These are phyloP conservation scores for Elsinoe batatas DNA, from an alignment of 2,329 filamentous ascomycete genomes.

Conservation along the genomic window DNA sequence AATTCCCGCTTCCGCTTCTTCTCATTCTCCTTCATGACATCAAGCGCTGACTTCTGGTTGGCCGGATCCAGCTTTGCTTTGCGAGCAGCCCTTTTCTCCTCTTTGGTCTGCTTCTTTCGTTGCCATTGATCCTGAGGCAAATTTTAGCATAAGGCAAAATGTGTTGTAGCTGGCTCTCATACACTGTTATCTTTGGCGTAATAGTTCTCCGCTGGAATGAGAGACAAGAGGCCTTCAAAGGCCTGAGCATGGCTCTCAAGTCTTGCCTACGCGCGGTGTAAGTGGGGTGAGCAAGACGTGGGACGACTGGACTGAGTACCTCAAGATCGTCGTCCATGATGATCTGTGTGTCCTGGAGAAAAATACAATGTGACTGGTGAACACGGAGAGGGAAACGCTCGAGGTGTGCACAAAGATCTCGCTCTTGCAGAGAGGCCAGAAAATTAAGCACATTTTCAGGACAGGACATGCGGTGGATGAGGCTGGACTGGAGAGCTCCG, in stretches of 20 bases:
- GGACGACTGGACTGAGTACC: conserved; percentile 19
- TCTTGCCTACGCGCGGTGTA: conserved; percentile 36
- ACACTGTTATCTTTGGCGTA: conserved; percentile 70
- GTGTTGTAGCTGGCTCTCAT: conserved; percentile 35
- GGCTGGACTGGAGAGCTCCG: not conserved
- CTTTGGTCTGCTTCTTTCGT: conserved; percentile 91
- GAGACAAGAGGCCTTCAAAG: conserved; percentile 75
- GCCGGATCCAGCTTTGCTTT: conserved; percentile 85
- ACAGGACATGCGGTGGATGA: conserved; percentile 2
- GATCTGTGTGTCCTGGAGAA: not conserved
- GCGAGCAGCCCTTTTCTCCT: conserved; percentile 71
- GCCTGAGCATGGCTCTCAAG: conserved; percentile 55
- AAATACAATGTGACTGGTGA: too few relatives aligned
- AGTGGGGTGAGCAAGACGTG: conserved; percentile 18
- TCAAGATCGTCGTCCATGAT: conserved; percentile 17
- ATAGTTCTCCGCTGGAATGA: conserved; percentile 85
- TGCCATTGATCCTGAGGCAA: conserved; percentile 73
- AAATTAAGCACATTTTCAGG: conserved; percentile 6
- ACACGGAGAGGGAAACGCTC: too few relatives aligned
- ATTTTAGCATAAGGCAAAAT: conserved; percentile 15
- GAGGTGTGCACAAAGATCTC: too few relatives aligned
- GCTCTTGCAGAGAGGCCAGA: not conserved
- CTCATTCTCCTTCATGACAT: conserved; percentile 50
- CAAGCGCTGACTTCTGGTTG: conserved; percentile 81
- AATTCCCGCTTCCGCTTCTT: conserved; percentile 40